phyloP scores from a whole-genome alignment of 768 basidiomycete genomes.

The Boletellus sp. region DNA sequence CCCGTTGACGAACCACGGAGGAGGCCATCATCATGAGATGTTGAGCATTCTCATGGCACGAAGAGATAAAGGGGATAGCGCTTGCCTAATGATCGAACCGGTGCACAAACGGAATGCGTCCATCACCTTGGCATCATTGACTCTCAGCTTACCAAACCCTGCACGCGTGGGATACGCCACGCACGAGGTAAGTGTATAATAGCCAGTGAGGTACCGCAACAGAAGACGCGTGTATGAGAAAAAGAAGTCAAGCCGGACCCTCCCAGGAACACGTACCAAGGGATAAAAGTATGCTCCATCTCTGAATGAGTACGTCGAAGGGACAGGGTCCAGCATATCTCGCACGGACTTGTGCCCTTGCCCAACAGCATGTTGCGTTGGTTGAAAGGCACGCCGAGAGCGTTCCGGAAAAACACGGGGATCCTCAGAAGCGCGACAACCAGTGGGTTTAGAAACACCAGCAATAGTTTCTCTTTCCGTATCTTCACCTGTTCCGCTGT shows the following conservation, averaged over 20 bases:
- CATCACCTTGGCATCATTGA: no score
- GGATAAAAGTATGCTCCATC: slow-evolving; percentile 68
- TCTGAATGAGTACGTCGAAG: slow-evolving; percentile 47
- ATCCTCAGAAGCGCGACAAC: slow-evolving; percentile 49
- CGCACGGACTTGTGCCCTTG: slow-evolving; percentile 51
- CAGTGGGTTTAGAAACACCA: slow-evolving; percentile 55
- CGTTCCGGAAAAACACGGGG: slow-evolving; percentile 65
- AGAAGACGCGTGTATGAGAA: no score
- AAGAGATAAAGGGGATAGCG: not conserved
- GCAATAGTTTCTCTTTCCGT: slow-evolving; percentile 58
- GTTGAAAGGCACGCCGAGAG: slow-evolving; percentile 70
- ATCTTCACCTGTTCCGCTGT: slow-evolving; percentile 44
- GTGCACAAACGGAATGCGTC: no score
- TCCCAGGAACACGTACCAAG: slow-evolving; percentile 33
- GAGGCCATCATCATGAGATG: slow-evolving; percentile 40
- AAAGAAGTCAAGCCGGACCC: not conserved
- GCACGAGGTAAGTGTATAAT: no score
- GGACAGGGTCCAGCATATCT: slow-evolving; percentile 50
- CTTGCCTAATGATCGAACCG: slow-evolving; percentile 64
- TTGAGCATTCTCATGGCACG: no score
- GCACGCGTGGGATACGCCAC: no score
- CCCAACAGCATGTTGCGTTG: slow-evolving; percentile 59
- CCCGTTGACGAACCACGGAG: slow-evolving; percentile 40
- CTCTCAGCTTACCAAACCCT: no score
- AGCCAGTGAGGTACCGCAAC: slow-evolving; percentile 36